Evolutionary conservation across 345 rosid species (phyloP), one percentile per base, ranked within the genome.

Genomic region (Clarkia xantiana): DNA sequence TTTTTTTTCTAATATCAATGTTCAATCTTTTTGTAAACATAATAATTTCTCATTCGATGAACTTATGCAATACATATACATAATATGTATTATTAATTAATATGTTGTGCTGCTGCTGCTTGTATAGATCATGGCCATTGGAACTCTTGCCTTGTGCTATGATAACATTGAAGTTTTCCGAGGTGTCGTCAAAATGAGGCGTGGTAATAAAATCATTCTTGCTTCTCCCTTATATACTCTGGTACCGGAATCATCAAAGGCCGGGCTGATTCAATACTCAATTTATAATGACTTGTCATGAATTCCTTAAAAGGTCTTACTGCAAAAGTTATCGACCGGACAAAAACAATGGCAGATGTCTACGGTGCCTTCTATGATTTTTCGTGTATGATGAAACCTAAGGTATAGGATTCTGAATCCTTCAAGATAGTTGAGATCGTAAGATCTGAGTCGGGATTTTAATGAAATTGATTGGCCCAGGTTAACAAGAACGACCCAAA

Each of bases 151-250:
- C 50, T 54, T 87, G 52, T 87, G 99, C 76, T 80, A 82, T 71
- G 76, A 82, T 79, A 84, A 87, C 66, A 59, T 84, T 29, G 84
- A 87, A 77, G 81, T 93, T 72, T 93, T 93, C 70, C 68, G 86
- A 77, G 96, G 95, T 8, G 86, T 84, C 4, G 96, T 93, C 64
- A 84, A 93, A 65, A 63, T 93, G 84, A 87, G 99, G 73, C 90
- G 95, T 40, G 99, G 99, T 93, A 74, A 18, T n/a, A 23, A 1
- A 45, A 14, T 49, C 7, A 18, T 59, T 15, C 40, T 14, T 42
- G 49, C n/a, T 9, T 55, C 1, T 9, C n/a, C 14, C 16, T 10
- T 17, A 45, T 45, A 25, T 16, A 29, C 29, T 22, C 5, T 5
- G 5, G 2, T 22, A 2, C 5, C 25, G 5, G 5, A 22, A 2